A percentile compares a stretch with the other conserved stretches of the same genome.
These are phyloP conservation scores for Gossypium arboreum DNA, from an alignment of 345 rosid genomes.

Conservation along the genomic window DNA sequence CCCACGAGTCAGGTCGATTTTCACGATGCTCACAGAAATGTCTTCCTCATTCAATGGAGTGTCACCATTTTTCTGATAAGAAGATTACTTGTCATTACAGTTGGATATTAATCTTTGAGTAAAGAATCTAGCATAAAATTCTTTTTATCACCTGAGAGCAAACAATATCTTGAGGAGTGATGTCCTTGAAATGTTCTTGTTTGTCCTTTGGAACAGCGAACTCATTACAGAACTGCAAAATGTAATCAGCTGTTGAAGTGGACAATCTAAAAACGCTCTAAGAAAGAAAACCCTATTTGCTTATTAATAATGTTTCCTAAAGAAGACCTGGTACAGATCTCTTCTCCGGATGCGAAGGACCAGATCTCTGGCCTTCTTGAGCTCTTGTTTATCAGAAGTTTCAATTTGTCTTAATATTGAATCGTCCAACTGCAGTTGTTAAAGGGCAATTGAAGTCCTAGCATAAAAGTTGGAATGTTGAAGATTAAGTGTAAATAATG, in stretches of 20 bases:
- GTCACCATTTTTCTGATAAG: slow-evolving; percentile 24
- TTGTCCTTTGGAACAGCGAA: slow-evolving; percentile 42
- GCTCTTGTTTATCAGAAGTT: slow-evolving; percentile 5
- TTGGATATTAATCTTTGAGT: neutral
- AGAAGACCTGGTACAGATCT: slow-evolving; percentile 4
- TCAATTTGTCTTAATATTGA: slow-evolving; percentile 7
- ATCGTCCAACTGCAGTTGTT: slow-evolving; percentile 5
- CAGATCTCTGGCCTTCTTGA: slow-evolving; percentile 7
- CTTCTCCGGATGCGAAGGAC: slow-evolving; percentile 3
- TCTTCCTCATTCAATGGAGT: slow-evolving; percentile 43
- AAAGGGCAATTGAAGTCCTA: neutral
- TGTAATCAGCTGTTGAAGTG: neutral
- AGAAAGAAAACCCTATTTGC: neutral
- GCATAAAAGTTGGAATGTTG: neutral
- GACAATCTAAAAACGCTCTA: neutral
- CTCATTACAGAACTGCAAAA: slow-evolving; percentile 48
- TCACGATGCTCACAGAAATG: slow-evolving; percentile 36
- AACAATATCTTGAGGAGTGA: slow-evolving; percentile 47
- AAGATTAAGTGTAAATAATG: slow-evolving; percentile 1
- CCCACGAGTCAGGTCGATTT: slow-evolving; percentile 51
- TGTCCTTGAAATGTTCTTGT: slow-evolving; percentile 36
- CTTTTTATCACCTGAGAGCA: slow-evolving; percentile 41
- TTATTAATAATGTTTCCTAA: neutral
- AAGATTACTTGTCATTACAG: slow-evolving; percentile 17
- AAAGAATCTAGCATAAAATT: neutral